Base-by-base conservation (phyloP, 139 green algal genomes). In the Picochlorum sp. region DNA sequence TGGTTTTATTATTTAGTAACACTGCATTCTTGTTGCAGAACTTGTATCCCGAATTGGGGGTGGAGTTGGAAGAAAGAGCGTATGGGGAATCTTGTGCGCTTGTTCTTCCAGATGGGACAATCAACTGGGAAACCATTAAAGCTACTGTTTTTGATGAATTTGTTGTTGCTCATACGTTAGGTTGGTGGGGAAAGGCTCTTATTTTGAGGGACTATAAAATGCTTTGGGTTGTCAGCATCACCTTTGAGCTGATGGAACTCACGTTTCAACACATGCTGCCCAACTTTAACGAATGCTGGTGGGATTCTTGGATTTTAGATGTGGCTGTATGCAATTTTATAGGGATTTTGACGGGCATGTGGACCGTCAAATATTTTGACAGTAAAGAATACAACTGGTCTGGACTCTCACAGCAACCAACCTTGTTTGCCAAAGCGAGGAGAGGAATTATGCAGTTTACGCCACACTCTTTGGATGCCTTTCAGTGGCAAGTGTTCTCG, bases 241-340 rank as follows among this genome's bases (percentile, higher is more conserved):
- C 44, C 5, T 86, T 85, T 59, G 79, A 86, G 59, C 56, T 86
- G 14, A 77, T 77, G 55, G 79, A 86, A 70, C 36, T 77, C 26
- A 82, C 75, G 18, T 71, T 85, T 58, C 68, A 87, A 69, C 89
- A 97, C 69, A 83, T 84, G 77, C 70, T 96, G 37, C 86, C 85
- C 51, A 97, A 97, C 72, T 97, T 97, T 76, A 95, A 94, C 60
- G 89, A 97, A 75, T 97, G 89, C 72, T 97, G 89, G 89, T 96
- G 88, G 84, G 89, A 96, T 69, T 80, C 60, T 49, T 92, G 89
- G 84, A 67, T 97, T 22, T 75, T 96, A 62, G 89, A 97, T 57
- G 81, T 90, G 9, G 61, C 64, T 1, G 52, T 87, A 22, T 97
- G 89, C 81, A 97, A 97, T 64, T 61, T 64, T 10, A 50, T 88